A percentile compares a stretch with the other conserved stretches of the same genome.
Conservation (phyloP, 2,329 filamentous ascomycete genomes). For the Fusarium coicis region DNA sequence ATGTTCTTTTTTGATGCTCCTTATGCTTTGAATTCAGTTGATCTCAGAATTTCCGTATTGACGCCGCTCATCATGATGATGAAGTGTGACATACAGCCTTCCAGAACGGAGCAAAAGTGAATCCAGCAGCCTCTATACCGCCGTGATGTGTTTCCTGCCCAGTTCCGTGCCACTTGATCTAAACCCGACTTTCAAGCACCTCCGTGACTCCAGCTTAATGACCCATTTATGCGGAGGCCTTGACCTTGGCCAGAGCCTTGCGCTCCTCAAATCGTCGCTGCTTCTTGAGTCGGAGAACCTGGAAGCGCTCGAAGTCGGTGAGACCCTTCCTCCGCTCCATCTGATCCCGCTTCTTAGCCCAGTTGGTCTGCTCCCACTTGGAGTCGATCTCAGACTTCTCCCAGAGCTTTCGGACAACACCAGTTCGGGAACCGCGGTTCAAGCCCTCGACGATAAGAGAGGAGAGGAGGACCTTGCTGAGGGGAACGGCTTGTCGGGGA, state of each 20-base stretch:
- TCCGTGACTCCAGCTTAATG: conserved; percentile 51
- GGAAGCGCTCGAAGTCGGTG: conserved; percentile 99
- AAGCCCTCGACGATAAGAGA: conserved; percentile 88
- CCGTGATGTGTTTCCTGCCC: conserved; percentile 51
- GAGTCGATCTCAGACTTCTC: conserved; percentile 89
- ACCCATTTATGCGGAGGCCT: conserved; percentile 76
- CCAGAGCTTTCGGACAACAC: conserved; percentile 88
- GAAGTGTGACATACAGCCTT: conserved; percentile 73
- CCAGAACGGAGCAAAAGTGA: conserved; percentile 67
- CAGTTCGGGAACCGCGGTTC: conserved; percentile 84
- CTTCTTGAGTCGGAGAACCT: conserved; percentile 99
- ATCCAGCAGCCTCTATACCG: conserved; percentile 66
- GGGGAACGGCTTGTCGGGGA: conserved; percentile 85
- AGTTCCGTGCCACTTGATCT: conserved; percentile 52
- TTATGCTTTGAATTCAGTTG: conserved; percentile 54
- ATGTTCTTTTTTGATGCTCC: conserved; percentile 43
- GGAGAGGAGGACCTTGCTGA: conserved; percentile 88
- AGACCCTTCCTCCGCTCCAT: conserved; percentile 87
- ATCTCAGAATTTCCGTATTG: conserved; percentile 70
- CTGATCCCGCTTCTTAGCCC: conserved; percentile 93
- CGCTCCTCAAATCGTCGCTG: conserved; percentile 98
- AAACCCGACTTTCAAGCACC: conserved; percentile 50
- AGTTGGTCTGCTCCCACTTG: conserved; percentile 92
- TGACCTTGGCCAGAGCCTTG: conserved; percentile 95
- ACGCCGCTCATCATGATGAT: conserved; percentile 71